Evolutionary conservation across 179 eudicot genomes (phyloP).

Genomic region (Pouteria campechiana): DNA sequence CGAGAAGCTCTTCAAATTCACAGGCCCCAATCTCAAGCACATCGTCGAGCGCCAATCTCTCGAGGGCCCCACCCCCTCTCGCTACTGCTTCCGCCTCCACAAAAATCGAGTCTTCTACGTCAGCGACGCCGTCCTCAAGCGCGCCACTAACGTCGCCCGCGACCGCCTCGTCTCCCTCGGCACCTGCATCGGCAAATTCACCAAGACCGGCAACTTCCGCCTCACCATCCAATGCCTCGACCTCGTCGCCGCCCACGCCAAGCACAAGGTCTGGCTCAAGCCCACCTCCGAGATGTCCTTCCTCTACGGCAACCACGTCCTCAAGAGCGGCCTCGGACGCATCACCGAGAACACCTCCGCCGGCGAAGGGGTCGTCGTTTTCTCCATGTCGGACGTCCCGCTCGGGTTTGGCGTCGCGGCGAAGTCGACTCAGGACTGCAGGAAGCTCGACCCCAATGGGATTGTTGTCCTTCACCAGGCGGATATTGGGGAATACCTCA

Average conservation of each 20-base stretch:
- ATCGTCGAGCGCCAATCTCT: conserved; percentile 62
- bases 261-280: conserved; percentile 86
- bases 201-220: conserved; percentile 58
- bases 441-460: conserved; percentile 68
- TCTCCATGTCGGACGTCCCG: conserved; percentile 71
- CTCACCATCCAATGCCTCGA: conserved; percentile 49
- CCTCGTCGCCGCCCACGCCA: conserved; percentile 56
- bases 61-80: conserved; percentile 62
- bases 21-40: conserved; percentile 80
- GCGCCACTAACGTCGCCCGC: conserved; percentile 69
- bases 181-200: conserved; percentile 57
- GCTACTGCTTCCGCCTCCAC: conserved; percentile 81
- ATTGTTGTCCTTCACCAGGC: conserved; percentile 66
- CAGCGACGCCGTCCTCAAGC: conserved; percentile 61
- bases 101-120: conserved; percentile 69
- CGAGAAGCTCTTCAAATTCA: conserved; percentile 78
- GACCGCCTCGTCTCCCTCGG: conserved; percentile 58
- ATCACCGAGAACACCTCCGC: conserved; percentile 56
- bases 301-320: conserved; percentile 65
- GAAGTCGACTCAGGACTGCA: conserved; percentile 46
- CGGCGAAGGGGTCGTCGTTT: conserved; percentile 70
- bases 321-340: conserved; percentile 74
- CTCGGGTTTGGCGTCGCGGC: conserved; percentile 71
- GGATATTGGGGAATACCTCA: conserved; percentile 68
- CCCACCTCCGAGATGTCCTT: conserved; percentile 81